These are phyloP conservation scores for Eutrema salsugineum DNA, from an alignment of 441 rosid species.

Conservation along the genomic window DNA sequence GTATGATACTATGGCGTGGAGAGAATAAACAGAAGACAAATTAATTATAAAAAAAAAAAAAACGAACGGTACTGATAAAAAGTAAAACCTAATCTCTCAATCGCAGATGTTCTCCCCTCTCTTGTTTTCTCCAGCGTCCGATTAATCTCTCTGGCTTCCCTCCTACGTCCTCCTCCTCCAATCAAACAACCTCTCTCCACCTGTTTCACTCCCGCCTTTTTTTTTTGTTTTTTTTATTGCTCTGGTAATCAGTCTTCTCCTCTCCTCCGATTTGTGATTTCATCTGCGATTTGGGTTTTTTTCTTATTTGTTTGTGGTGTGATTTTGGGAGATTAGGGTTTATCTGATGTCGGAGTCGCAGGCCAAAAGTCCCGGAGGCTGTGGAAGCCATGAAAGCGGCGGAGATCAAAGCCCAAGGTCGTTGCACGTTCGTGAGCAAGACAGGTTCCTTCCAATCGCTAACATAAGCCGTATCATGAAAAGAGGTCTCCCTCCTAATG, in stretches of 20 bases:
- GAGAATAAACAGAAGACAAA: neutral
- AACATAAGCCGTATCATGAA: constrained; percentile 96
- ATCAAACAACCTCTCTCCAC: constrained; percentile 7
- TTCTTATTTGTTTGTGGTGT: neutral
- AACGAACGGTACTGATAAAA: constrained; percentile 90
- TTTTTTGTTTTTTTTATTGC: constrained; percentile 30
- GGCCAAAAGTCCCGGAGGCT: constrained; percentile 51
- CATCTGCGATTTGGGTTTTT: neutral
- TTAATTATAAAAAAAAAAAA: neutral
- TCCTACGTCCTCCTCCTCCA: constrained; percentile 36
- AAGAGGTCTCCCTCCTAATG: constrained; percentile 86
- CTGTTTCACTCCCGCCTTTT: constrained; percentile 58
- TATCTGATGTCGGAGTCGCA: constrained; percentile 38
- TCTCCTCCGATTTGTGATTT: neutral
- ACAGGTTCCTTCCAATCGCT: constrained; percentile 89
- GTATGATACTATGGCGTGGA: constrained; percentile 4
- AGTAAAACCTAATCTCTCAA: constrained; percentile 32
- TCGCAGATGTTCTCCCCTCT: constrained; percentile 52
- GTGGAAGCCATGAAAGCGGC: constrained; percentile 79
- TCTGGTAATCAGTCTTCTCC: neutral
- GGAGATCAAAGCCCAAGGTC: constrained; percentile 90
- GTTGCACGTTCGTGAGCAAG: constrained; percentile 76
- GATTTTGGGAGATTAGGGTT: constrained; percentile 5
- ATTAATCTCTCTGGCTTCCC: constrained; percentile 42
- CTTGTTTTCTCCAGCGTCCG: constrained; percentile 95